Evolutionary conservation across 345 rosid genomes (phyloP).

Genomic region (Melastoma malabathricum): DNA sequence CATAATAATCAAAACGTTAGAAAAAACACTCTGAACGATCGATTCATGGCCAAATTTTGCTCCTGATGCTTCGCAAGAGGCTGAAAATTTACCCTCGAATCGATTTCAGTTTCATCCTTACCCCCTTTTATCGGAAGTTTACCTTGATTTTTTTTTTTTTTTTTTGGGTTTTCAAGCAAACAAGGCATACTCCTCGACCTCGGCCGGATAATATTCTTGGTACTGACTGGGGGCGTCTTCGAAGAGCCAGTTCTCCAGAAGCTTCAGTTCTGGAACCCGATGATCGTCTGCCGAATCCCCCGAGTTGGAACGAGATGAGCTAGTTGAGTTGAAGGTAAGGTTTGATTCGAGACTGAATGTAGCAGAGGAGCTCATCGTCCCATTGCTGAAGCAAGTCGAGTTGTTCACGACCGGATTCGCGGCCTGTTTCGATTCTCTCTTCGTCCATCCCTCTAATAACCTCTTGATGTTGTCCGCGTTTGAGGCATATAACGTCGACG

Average conservation of each 20-base stretch:
- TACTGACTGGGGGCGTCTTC: slow-evolving; percentile 14
- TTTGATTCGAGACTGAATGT: slow-evolving; percentile 12
- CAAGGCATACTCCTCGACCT: not conserved
- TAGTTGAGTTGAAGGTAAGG: slow-evolving; percentile 11
- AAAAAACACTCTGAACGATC: too few relatives aligned
- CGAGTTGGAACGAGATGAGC: slow-evolving; percentile 10
- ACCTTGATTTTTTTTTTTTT: too few relatives aligned
- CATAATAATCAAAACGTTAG: too few relatives aligned
- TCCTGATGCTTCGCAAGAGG: too few relatives aligned
- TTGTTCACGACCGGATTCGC: not conserved
- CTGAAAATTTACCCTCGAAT: too few relatives aligned
- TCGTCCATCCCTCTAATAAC: slow-evolving; percentile 32
- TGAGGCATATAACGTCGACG: slow-evolving; percentile 13
- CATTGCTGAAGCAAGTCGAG: slow-evolving; percentile 4
- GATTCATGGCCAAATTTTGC: too few relatives aligned
- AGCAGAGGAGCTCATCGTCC: not conserved
- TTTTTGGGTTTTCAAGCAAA: not conserved
- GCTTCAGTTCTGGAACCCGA: slow-evolving; percentile 15
- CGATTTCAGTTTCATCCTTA: too few relatives aligned
- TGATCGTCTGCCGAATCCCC: slow-evolving; percentile 8
- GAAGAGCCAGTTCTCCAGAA: slow-evolving; percentile 35
- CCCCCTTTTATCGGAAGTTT: too few relatives aligned
- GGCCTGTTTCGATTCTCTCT: slow-evolving; percentile 8
- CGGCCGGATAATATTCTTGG: not conserved
- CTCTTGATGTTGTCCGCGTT: slow-evolving; percentile 29